Percentiles rank a stretch among this genome's conserved stretches.
These are phyloP conservation scores for Lentinus polychrous DNA, from an alignment of 1,284 basidiomycete species.

Conservation along the genomic window DNA sequence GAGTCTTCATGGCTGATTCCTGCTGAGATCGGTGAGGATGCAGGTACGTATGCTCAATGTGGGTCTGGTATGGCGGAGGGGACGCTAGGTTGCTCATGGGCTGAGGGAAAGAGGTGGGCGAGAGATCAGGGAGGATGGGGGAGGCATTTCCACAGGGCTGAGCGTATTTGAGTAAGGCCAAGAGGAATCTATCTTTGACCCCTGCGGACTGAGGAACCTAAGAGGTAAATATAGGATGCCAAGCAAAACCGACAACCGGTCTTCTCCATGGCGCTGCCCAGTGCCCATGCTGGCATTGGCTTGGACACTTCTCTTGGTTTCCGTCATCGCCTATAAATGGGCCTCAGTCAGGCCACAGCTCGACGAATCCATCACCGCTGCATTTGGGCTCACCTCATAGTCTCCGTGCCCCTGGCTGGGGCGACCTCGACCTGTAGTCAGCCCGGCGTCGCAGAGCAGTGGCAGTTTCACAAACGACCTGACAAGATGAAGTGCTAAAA, in stretches of 20 bases:
- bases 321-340: background rate
- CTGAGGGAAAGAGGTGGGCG: conserved; percentile 11
- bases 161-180: conserved; percentile 28
- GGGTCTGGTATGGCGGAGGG: conserved; percentile 17
- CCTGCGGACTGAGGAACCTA: conserved; percentile 5
- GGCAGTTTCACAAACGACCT: background rate
- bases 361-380: background rate
- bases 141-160: conserved; percentile 10
- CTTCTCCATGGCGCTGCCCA: background rate
- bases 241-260: conserved; percentile 11
- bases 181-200: conserved; percentile 20
- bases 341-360: too few species aligned
- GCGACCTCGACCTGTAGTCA: background rate
- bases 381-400: background rate
- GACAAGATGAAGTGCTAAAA: conserved; percentile 2
- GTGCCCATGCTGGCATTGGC: background rate
- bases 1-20: conserved; percentile 21
- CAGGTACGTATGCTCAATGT: conserved; percentile 21
- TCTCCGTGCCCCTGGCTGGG: background rate
- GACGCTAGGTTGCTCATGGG: conserved; percentile 22
- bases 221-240: conserved; percentile 19
- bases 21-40: conserved; percentile 17
- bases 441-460: background rate
- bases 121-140: conserved; percentile 10
- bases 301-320: background rate